Evolutionary conservation across 257 asterid genomes (phyloP).

Genomic region (Osmanthus fragrans): DNA sequence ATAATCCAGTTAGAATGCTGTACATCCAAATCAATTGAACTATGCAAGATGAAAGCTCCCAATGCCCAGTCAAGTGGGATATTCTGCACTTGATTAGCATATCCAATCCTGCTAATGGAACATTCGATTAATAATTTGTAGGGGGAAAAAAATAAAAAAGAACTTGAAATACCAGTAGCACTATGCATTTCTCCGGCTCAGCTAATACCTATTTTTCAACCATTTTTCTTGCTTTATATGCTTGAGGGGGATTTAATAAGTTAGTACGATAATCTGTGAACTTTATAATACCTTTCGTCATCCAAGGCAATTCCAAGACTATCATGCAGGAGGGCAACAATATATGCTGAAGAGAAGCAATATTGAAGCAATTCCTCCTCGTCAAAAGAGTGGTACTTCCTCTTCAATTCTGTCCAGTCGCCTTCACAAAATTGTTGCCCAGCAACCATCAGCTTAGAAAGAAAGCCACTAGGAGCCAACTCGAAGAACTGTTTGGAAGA

Average conservation of each 20-base stretch:
- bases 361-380: slow-evolving; percentile 79
- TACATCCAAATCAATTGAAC: slow-evolving; percentile 36
- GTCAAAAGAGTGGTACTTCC: slow-evolving; percentile 52
- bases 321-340: slow-evolving; percentile 91
- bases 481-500: slow-evolving; percentile 70
- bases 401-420: slow-evolving; percentile 76
- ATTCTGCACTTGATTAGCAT: slow-evolving; percentile 67
- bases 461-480: slow-evolving; percentile 60
- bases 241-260: neutral
- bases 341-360: slow-evolving; percentile 97
- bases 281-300: slow-evolving; percentile 61
- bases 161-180: neutral
- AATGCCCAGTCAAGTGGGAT: slow-evolving; percentile 95
- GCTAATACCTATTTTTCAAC: neutral
- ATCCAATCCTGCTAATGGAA: slow-evolving; percentile 51
- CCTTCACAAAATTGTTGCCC: slow-evolving; percentile 84
- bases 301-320: slow-evolving; percentile 89
- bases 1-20: slow-evolving; percentile 46
- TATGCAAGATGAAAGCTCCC: slow-evolving; percentile 87
- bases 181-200: neutral
- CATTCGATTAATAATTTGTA: neutral
- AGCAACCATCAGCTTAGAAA: slow-evolving; percentile 75
- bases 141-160: neutral
- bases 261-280: neutral
- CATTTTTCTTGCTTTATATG: neutral